Evolutionary conservation across 345 rosid species (phyloP).

Genomic region (Erucastrum elatum): DNA sequence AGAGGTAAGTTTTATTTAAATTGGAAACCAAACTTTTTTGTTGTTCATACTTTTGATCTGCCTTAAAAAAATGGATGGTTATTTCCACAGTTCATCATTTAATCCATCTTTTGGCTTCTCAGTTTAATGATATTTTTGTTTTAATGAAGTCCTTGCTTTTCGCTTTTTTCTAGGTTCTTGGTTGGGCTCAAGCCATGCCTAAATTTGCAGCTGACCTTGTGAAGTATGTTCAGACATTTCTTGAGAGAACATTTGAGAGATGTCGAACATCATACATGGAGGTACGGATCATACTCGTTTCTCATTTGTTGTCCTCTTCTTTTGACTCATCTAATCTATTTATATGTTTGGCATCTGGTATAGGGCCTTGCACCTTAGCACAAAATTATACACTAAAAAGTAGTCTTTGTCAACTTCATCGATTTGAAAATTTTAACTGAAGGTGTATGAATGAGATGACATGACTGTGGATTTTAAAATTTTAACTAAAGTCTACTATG

Average conservation of each 20-base stretch:
- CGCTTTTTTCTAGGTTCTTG: slow-evolving; percentile 63
- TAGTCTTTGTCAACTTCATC: slow-evolving; percentile 5
- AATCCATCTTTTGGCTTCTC: background rate
- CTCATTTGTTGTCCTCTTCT: slow-evolving; percentile 21
- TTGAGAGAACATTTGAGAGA: slow-evolving; percentile 96
- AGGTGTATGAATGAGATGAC: slow-evolving; percentile 19
- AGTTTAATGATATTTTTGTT: slow-evolving; percentile 18
- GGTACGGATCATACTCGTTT: slow-evolving; percentile 46
- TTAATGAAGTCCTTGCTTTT: slow-evolving; percentile 19
- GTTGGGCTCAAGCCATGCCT: slow-evolving; percentile 99
- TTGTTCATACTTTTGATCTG: slow-evolving; percentile 4
- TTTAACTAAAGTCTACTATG: background rate
- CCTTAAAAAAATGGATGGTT: slow-evolving; percentile 1
- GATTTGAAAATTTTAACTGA: background rate
- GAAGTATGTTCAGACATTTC: slow-evolving; percentile 90
- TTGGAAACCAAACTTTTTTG: slow-evolving; percentile 25
- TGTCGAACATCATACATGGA: slow-evolving; percentile 97
- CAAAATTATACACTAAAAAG: too few relatives aligned
- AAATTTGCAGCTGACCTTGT: slow-evolving; percentile 93
- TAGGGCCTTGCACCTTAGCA: slow-evolving; percentile 21
- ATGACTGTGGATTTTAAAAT: slow-evolving; percentile 9
- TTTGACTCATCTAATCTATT: slow-evolving; percentile 15
- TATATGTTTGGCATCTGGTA: slow-evolving; percentile 26
- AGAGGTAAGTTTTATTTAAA: slow-evolving; percentile 62
- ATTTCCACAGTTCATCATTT: background rate